Base-by-base conservation (phyloP, 2,329 filamentous ascomycete genomes). In the Shiraia sp. region DNA sequence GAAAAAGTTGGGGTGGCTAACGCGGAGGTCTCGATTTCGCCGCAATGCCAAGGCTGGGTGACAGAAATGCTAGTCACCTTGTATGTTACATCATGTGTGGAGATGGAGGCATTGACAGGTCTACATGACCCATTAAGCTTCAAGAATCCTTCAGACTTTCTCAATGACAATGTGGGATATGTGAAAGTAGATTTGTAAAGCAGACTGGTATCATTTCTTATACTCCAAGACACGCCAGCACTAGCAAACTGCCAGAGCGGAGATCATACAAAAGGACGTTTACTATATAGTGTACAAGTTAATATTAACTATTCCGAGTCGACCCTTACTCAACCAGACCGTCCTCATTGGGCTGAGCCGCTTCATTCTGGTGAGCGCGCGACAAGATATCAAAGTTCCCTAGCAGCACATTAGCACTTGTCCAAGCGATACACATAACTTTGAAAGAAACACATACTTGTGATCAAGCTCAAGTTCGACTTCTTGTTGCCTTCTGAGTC, bases 401-500 rank as follows among this genome's bases (percentile, higher is more conserved):
- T 67, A 15, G 9, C 15, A n/a, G 13, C 17, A 22, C 17, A 24
- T 46, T 33, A 49, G 45, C 32, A 27, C 24, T 19, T 30, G 8
- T 13, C 29, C 24, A 30, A 22, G 19, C 19, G 8, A 22, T 22
- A 28, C 27, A 23, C 25, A 9, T 10, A n/a, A 13, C 42, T 19
- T n/a, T 29, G 10, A 28, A 28, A 26, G 17, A 26, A 26, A 32
- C 26, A 78, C 88, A 63, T 83, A 95, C 92, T 85, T 75, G 96
- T 90, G 36, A 86, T 71, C 59, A 97, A 77, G 71, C 76, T 91
- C 62, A 96, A 68, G 35, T 74, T 65, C 40, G 71, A 80, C 55
- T 77, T 78, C 58, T 75, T 80, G 71, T 85, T 85, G 67, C 88
- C 88, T 32, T 93, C 87, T 55, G 31, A 35, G 37, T 86, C 80